Conservation (phyloP, 2,329 filamentous ascomycete genomes). For the Venturia effusa region DNA sequence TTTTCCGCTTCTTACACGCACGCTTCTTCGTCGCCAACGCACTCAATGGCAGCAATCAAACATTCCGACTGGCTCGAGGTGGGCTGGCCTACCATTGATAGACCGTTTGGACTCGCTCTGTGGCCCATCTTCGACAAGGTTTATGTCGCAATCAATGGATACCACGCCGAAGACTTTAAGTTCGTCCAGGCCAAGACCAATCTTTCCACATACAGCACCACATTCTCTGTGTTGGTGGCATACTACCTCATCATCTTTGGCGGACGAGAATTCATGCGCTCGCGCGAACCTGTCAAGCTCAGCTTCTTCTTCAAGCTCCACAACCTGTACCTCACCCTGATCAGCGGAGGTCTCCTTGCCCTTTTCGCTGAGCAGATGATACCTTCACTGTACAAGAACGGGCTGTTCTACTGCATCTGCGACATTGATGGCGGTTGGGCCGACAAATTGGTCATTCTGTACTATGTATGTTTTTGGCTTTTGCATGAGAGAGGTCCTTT, state of each 20-base stretch:
- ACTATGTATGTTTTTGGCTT: conserved; percentile 63
- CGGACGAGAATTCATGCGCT: conserved; percentile 85
- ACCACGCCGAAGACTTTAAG: conserved; percentile 73
- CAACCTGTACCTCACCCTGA: conserved; percentile 85
- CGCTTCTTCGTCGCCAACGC: not conserved
- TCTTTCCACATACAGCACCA: conserved; percentile 81
- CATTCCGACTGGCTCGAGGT: conserved; percentile 10
- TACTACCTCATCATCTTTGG: conserved; percentile 95
- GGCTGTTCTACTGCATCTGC: conserved; percentile 86
- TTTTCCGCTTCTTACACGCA: not conserved
- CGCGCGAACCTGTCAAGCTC: conserved; percentile 73
- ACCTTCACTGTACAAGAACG: conserved; percentile 67
- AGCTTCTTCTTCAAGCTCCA: conserved; percentile 87
- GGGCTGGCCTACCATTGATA: conserved; percentile 68
- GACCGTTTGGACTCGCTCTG: conserved; percentile 80
- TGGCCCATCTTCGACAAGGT: conserved; percentile 93
- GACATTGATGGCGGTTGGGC: conserved; percentile 78
- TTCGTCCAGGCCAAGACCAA: conserved; percentile 75
- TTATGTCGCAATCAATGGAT: conserved; percentile 67
- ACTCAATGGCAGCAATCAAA: conserved; percentile 2
- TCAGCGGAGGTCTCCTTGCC: conserved; percentile 68
- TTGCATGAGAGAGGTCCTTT: conserved; percentile 10
- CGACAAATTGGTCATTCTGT: conserved; percentile 80
- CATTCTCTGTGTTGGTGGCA: conserved; percentile 65
- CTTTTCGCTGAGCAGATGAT: conserved; percentile 89